These are phyloP conservation scores for Candida pseudocylindracea DNA, from an alignment of 1,139 yeast species.

Conservation along the genomic window DNA sequence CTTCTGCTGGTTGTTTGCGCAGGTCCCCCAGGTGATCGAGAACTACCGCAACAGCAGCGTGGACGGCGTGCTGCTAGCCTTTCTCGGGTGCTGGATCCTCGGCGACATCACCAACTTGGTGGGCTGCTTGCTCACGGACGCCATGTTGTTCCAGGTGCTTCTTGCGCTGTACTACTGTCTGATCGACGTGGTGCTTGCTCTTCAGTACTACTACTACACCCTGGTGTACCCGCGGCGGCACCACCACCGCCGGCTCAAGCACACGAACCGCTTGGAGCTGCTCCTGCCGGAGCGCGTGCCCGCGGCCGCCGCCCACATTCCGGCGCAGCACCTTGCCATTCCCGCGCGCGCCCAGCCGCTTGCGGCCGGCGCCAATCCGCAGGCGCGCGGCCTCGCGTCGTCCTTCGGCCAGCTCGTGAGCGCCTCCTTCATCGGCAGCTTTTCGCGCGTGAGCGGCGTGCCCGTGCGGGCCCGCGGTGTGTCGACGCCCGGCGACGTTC, in stretches of 20 bases:
- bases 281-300: constrained; percentile 1
- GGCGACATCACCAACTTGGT: constrained; percentile 8
- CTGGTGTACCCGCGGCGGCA: constrained; percentile 4
- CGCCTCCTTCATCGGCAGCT: too few relatives aligned
- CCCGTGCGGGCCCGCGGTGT: too few relatives aligned
- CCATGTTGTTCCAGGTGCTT: constrained; percentile 9
- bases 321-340: not conserved
- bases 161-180: constrained; percentile 9
- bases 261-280: not conserved
- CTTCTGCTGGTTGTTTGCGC: constrained; percentile 9
- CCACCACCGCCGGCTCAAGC: constrained; percentile 4
- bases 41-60: constrained; percentile 9
- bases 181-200: constrained; percentile 7
- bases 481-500: too few relatives aligned
- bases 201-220: constrained; percentile 10
- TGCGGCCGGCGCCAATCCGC: constrained; percentile 2
- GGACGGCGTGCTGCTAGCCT: constrained; percentile 7
- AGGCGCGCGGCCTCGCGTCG: not conserved
- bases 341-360: not conserved
- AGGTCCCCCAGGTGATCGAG: constrained; percentile 9
- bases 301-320: constrained; percentile 1
- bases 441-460: too few relatives aligned
- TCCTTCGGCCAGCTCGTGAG: not conserved
- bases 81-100: constrained; percentile 8
- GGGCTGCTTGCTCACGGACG: constrained; percentile 8